Evolutionary conservation across 2,329 filamentous ascomycete genomes (phyloP), one percentile per base, ranked within the genome.

Genomic region (Pseudogymnoascus sp.): DNA sequence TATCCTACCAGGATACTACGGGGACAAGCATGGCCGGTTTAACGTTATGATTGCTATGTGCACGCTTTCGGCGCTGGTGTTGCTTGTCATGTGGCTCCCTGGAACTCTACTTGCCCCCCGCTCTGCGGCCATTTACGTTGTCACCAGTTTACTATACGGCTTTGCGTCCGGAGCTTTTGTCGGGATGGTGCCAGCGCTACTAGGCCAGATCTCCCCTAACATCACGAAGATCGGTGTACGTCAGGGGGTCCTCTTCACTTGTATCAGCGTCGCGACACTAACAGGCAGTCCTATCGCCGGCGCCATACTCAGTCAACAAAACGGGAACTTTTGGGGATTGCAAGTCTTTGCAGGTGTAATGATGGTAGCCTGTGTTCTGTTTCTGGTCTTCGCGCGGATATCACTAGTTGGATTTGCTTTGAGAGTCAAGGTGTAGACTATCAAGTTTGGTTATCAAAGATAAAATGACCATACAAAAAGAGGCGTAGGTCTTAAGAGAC

Each of bases 251-350:
- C 78, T 83, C n/a, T 88, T 87, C 71, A 82, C 83, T n/a, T 69
- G 86, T 37, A 77, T 84, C 62, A 80, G 83, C 1, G 75, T 91
- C 31, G 87, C 84, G 3, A 85, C 83, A 1, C 75, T 92, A 46
- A 84, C 83, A 0, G 85, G 86, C 0, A 83, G 79, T 37, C 88
- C 88, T 0, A 87, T 90, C 66, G 87, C 79, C 1, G 87, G 87
- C 7, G 84, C 83, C 10, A 78, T 88, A 17, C 77, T 87, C 11
- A 72, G 72, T 17, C 72, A 73, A 2, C 77, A 82, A 66, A 65
- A 79, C 29, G 85, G 84, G 5, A 44, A 64, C 62, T 68, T 40
- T 19, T 75, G 82, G 17, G 84, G 85, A 1, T 69, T 89, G 65
- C 84, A 88, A 73, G 75, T 89, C 3, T 90, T 88, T 70, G 79